Base-by-base conservation (phyloP, 2,329 filamentous ascomycete genomes). In the Gremmenia infestans region DNA sequence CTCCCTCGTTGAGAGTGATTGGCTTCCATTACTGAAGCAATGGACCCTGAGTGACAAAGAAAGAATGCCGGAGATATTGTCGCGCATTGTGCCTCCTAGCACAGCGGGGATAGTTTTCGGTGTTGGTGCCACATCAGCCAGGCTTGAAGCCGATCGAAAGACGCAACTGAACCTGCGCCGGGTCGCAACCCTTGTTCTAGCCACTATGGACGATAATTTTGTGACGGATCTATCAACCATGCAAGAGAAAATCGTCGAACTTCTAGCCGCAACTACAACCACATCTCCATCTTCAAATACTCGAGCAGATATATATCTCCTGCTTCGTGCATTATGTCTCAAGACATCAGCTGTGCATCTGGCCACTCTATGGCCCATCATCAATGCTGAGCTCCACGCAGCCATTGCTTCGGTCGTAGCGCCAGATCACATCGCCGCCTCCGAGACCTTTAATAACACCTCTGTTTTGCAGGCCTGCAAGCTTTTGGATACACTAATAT, bases 101-200 rank as follows among this genome's bases (percentile, higher is more conserved):
- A 93, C 92, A 14, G 94, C 95, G 0, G 94, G 94, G 8, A 95
- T 99, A 64, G 93, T 99, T 70, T 99, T 99, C 67, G 94, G 94
- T n/a, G 94, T 99, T 0, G 95, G 95, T 11, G 94, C 94, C 6
- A 91, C 90, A 22, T 95, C 92, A 45, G 94, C 94, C 37, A 82
- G 94, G 56, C 81, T 95, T n/a, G 94, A 99, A 73, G 91, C 95
- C 5, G 94, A 99, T 72, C 87, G 92, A 56, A 94, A 88, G 72
- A 91, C 92, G 1, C 93, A 97, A 72, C 80, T 96, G 32, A 96
- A 91, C 61, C 80, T 99, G 17, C 87, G 92, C 12, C 83, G 94
- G 48, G 84, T 95, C 48, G 85, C 91, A 4, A 80, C 91, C 1
- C 77, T 99, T 11, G 76, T 97, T 15, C 78, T 97, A 5, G 88